Evolutionary conservation across 1,284 basidiomycete genomes (phyloP).

Genomic region (Leccinum laetum): DNA sequence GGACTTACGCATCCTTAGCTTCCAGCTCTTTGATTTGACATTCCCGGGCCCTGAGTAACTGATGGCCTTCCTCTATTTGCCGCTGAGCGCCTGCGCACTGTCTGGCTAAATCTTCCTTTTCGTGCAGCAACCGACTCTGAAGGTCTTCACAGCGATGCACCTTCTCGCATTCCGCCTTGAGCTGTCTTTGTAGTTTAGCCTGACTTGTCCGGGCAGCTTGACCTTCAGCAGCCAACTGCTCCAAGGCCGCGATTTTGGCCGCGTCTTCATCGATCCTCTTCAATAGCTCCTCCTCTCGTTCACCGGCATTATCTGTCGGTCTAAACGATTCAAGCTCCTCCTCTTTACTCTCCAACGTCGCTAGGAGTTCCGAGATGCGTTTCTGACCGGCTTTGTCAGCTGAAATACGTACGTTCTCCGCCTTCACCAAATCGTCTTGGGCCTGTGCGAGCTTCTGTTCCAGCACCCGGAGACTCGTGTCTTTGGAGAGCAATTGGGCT

Average conservation of each 20-base stretch:
- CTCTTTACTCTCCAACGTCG: constrained; percentile 50
- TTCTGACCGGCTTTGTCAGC: constrained; percentile 45
- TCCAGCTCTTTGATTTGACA: constrained; percentile 25
- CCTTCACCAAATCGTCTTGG: constrained; percentile 48
- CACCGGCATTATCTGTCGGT: constrained; percentile 36
- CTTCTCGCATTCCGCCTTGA: constrained; percentile 45
- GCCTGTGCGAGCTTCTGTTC: constrained; percentile 48
- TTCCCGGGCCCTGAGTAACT: constrained; percentile 19
- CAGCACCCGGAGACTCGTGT: constrained; percentile 40
- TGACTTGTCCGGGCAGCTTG: constrained; percentile 38
- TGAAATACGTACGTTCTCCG: constrained; percentile 61
- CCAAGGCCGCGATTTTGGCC: constrained; percentile 54
- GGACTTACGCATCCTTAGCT: constrained; percentile 21
- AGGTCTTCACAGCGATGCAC: constrained; percentile 36
- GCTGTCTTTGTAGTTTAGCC: constrained; percentile 39
- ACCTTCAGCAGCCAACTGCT: constrained; percentile 41
- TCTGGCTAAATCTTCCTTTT: constrained; percentile 27
- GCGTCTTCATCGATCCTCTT: constrained; percentile 67
- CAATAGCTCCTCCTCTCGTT: constrained; percentile 55
- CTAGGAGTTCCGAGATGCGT: constrained; percentile 44
- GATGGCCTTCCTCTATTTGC: constrained; percentile 14
- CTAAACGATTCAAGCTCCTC: constrained; percentile 54
- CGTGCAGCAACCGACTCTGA: constrained; percentile 28
- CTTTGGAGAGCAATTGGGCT: constrained; percentile 41
- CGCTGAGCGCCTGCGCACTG: constrained; percentile 14